Percentiles rank a stretch among this genome's conserved stretches.
Evolutionary conservation across 768 basidiomycete genomes (phyloP).

Genomic region (Panaeolus papilionaceus): DNA sequence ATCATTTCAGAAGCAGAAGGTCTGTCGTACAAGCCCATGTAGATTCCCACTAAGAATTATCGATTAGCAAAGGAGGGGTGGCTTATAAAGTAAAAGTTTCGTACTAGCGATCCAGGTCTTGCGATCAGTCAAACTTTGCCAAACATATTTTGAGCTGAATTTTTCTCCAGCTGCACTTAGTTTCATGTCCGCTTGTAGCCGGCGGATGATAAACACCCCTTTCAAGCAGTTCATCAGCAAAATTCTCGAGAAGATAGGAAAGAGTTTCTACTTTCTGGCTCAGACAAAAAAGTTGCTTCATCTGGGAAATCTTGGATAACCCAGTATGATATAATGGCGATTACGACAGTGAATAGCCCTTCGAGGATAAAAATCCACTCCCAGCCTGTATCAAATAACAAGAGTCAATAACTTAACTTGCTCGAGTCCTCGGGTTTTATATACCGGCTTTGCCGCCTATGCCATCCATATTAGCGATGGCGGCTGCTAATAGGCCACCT

Average conservation of each 20-base stretch:
- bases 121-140: slow-evolving; percentile 69
- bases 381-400: slow-evolving; percentile 45
- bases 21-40: slow-evolving; percentile 66
- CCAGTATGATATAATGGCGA: slow-evolving; percentile 68
- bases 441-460: slow-evolving; percentile 63
- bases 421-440: slow-evolving; percentile 23
- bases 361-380: slow-evolving; percentile 80
- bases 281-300: slow-evolving; percentile 70
- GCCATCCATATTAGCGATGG: slow-evolving; percentile 75
- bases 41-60: slow-evolving; percentile 60
- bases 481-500: slow-evolving; percentile 54
- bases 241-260: neutral
- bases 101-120: slow-evolving; percentile 77
- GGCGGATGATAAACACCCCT: slow-evolving; percentile 69
- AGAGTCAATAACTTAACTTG: neutral
- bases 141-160: slow-evolving; percentile 60
- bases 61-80: slow-evolving; percentile 9
- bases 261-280: slow-evolving; percentile 49
- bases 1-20: slow-evolving; percentile 2
- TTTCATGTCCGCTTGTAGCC: slow-evolving; percentile 69
- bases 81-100: slow-evolving; percentile 28
- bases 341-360: slow-evolving; percentile 70
- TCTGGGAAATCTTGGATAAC: slow-evolving; percentile 83
- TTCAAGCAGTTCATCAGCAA: neutral
- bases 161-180: slow-evolving; percentile 68